Evolutionary conservation across 2,329 filamentous ascomycete genomes (phyloP).

Genomic region (Emergomyces africanus): DNA sequence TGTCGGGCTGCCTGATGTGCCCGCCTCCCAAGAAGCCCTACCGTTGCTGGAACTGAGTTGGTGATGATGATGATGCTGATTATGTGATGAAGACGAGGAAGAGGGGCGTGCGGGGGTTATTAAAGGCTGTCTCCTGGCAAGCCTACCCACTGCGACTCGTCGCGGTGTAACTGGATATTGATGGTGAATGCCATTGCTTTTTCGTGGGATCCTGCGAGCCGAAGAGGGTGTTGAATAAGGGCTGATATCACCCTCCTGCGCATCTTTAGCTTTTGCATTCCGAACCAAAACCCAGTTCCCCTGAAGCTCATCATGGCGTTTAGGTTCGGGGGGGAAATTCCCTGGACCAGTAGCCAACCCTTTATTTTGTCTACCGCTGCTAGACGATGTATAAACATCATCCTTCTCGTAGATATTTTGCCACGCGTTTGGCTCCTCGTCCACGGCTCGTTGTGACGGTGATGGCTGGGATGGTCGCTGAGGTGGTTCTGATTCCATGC

Average conservation of each 20-base stretch:
- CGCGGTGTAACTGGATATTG: slow-evolving; percentile 4
- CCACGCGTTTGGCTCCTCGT: slow-evolving; percentile 15
- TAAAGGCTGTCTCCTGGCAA: slow-evolving; percentile 5
- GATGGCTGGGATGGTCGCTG: slow-evolving; percentile 11
- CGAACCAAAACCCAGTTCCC: slow-evolving; percentile 52
- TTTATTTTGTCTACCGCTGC: slow-evolving; percentile 8
- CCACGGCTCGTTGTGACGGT: slow-evolving; percentile 1
- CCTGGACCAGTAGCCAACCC: slow-evolving; percentile 39
- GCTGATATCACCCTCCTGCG: neutral
- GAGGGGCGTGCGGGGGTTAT: slow-evolving; percentile 10
- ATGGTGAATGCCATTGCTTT: slow-evolving; percentile 3
- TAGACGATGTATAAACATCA: slow-evolving; percentile 12
- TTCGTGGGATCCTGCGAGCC: slow-evolving; percentile 5
- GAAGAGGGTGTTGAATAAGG: slow-evolving; percentile 10
- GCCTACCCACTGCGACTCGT: slow-evolving; percentile 1
- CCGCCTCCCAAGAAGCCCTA: slow-evolving; percentile 13
- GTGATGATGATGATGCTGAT: neutral
- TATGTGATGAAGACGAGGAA: neutral
- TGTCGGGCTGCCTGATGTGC: slow-evolving; percentile 14
- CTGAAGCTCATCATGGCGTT: slow-evolving; percentile 11
- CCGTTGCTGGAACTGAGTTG: neutral
- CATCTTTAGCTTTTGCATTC: slow-evolving; percentile 12
- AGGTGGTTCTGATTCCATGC: slow-evolving; percentile 29
- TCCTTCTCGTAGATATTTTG: slow-evolving; percentile 19
- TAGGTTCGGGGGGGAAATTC: slow-evolving; percentile 35